Evolutionary conservation across 495 filamentous ascomycete species (phyloP).

Genomic region (Penicillium waksmanii): DNA sequence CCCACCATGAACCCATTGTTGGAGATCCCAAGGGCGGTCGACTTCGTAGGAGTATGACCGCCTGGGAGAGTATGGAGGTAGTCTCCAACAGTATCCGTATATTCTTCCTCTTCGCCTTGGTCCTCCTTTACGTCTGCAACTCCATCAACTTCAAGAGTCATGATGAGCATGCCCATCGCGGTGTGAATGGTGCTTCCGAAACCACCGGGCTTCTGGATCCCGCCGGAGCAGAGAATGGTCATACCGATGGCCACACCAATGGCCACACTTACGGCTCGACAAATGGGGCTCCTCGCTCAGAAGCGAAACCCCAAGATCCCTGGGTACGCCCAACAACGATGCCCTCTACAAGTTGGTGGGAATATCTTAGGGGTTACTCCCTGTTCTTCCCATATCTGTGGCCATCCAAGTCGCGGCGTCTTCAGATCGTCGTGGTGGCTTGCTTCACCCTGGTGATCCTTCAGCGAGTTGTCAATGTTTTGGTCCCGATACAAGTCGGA

Average conservation of each 20-base stretch:
- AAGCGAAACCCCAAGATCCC: constrained; percentile 46
- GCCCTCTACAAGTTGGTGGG: constrained; percentile 79
- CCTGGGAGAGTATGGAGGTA: constrained; percentile 69
- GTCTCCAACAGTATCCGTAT: constrained; percentile 62
- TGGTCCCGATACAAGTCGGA: constrained; percentile 78
- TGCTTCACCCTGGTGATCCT: constrained; percentile 75
- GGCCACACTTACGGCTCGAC: constrained; percentile 53
- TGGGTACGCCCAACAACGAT: constrained; percentile 71
- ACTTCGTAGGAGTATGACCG: constrained; percentile 54
- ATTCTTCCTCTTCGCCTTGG: constrained; percentile 58
- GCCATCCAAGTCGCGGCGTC: constrained; percentile 70
- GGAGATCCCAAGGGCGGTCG: constrained; percentile 52
- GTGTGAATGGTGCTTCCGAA: constrained; percentile 51
- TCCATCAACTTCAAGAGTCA: constrained; percentile 47
- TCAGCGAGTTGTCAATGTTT: constrained; percentile 76
- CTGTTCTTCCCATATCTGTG: constrained; percentile 92
- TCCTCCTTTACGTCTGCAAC: constrained; percentile 59
- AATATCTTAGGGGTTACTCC: constrained; percentile 87
- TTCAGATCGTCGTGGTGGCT: constrained; percentile 73
- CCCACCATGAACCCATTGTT: constrained; percentile 62
- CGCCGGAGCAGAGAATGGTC: constrained; percentile 45
- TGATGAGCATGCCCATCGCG: constrained; percentile 25
- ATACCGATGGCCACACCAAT: constrained; percentile 49
- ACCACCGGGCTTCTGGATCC: constrained; percentile 56
- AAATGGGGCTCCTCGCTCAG: constrained; percentile 40